Percentiles rank a stretch among this genome's conserved stretches.
Evolutionary conservation across 305 asterid species (phyloP).

Genomic region (Withania somnifera): DNA sequence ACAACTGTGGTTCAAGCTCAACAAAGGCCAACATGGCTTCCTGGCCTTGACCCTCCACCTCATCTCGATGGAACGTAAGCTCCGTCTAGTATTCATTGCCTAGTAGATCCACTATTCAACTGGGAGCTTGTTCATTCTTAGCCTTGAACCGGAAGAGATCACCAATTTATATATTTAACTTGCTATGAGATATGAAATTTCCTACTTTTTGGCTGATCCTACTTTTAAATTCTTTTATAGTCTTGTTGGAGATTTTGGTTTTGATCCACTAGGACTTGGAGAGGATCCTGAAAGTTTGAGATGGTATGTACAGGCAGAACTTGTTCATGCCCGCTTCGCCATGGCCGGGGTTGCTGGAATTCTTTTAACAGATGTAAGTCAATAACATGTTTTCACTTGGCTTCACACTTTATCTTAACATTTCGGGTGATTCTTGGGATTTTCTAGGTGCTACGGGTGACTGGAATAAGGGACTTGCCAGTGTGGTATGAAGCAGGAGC

Average conservation of each 20-base stretch:
- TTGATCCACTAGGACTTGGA: conserved; percentile 89
- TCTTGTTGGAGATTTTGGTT: conserved; percentile 83
- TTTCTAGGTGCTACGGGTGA: conserved; percentile 61
- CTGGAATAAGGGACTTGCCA: conserved; percentile 65
- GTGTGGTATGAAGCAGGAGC: conserved; percentile 96
- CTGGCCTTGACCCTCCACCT: conserved; percentile 86
- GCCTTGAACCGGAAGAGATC: not conserved
- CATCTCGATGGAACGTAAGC: conserved; percentile 88
- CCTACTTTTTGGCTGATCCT: not conserved
- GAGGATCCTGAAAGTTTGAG: conserved; percentile 82
- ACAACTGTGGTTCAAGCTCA: conserved; percentile 41
- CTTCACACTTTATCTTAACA: not conserved
- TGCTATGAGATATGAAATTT: not conserved
- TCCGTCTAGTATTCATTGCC: not conserved
- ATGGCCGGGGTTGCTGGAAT: conserved; percentile 97
- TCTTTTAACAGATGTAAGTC: conserved; percentile 66
- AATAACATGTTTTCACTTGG: not conserved
- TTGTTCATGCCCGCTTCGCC: conserved; percentile 86
- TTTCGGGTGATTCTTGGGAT: not conserved
- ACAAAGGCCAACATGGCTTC: conserved; percentile 84
- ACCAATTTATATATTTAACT: not conserved
- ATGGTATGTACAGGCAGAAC: conserved; percentile 95
- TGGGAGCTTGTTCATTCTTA: not conserved
- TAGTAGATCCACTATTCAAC: not conserved
- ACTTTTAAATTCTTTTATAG: conserved; percentile 22